phyloP scores from a whole-genome alignment of 257 asterid species.

The Nicotiana undulata region DNA sequence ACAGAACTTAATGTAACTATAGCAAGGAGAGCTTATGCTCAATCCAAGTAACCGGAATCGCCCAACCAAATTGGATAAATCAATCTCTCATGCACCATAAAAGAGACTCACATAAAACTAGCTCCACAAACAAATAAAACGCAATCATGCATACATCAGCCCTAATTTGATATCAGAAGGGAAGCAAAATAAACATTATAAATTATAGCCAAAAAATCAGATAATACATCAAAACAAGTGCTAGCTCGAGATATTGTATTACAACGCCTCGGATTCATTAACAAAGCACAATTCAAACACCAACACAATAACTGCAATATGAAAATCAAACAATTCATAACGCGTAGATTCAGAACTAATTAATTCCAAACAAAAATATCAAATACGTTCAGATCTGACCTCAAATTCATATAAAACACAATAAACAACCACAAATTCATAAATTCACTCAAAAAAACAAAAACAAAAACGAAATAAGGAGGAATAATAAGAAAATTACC shows the following conservation, averaged over 20 bases:
- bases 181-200: no score
- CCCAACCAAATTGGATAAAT: neutral
- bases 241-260: neutral
- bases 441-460: neutral
- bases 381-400: neutral
- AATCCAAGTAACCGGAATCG: neutral
- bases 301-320: no score
- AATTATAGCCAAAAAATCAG: neutral
- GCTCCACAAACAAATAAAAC: neutral
- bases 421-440: neutral
- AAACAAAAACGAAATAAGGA: neutral
- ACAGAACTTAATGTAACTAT: neutral
- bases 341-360: neutral
- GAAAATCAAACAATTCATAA: neutral
- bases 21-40: neutral
- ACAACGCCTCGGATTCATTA: neutral
- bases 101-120: neutral
- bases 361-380: neutral
- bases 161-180: neutral
- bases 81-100: neutral
- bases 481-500: neutral
- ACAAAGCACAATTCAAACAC: neutral
- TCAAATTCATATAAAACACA: neutral
- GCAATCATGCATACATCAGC: neutral
- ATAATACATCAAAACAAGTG: neutral